Conservation (phyloP, 371 early-diverging fungal species). For the Synchytrium microbalum region DNA sequence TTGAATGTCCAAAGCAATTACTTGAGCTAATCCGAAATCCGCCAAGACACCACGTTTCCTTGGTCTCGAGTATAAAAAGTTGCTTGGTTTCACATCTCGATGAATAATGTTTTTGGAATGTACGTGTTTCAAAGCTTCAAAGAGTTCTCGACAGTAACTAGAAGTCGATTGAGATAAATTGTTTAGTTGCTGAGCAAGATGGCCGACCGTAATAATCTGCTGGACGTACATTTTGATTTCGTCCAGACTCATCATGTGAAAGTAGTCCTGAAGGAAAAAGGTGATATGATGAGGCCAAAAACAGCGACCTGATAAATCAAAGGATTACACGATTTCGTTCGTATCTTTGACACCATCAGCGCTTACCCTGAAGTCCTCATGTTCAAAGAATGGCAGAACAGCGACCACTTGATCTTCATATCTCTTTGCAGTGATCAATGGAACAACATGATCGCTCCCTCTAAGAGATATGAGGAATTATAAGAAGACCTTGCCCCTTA, state of each 20-base stretch:
- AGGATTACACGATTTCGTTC: conserved; percentile 1
- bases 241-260: conserved; percentile 43
- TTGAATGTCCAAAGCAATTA: conserved; percentile 6
- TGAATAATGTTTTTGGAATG: conserved; percentile 73
- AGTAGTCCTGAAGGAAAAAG: conserved; percentile 48
- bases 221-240: conserved; percentile 81
- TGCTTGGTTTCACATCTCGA: conserved; percentile 95
- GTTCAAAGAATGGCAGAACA: conserved; percentile 82
- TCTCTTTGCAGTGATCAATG: conserved; percentile 74
- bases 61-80: conserved; percentile 80
- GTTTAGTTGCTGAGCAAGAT: too few relatives aligned
- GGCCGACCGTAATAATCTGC: conserved; percentile 66
- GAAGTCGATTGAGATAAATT: too few relatives aligned
- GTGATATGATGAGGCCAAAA: too few relatives aligned
- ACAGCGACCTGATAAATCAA: not conserved
- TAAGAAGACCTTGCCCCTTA: conserved; percentile 1
- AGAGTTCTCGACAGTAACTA: conserved; percentile 43
- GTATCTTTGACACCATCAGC: conserved; percentile 6
- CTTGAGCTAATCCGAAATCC: conserved; percentile 98
- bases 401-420: conserved; percentile 78
- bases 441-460: conserved; percentile 55
- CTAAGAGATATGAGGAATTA: conserved; percentile 5
- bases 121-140: conserved; percentile 38
- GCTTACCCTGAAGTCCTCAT: conserved; percentile 76
- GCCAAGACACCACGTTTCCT: conserved; percentile 75